Evolutionary conservation across 805 yeast genomes (phyloP).

Genomic region (Wickerhamiella dianesei): DNA sequence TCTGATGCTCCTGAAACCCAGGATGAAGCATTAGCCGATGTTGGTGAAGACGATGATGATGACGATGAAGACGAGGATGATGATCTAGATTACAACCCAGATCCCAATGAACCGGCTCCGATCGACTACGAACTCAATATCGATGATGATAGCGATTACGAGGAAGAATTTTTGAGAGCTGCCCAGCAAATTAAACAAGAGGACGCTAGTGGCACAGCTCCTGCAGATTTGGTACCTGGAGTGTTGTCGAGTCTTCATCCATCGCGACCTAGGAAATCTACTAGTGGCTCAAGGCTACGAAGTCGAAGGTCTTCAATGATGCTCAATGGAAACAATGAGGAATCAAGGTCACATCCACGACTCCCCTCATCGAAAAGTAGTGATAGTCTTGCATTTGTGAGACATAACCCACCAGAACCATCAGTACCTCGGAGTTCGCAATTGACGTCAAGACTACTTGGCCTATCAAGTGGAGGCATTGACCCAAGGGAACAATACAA

Average conservation of each 20-base stretch:
- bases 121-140: slow-evolving; percentile 26
- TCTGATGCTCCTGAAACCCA: neutral
- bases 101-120: slow-evolving; percentile 12
- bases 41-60: slow-evolving; percentile 7
- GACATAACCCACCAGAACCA: neutral
- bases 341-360: neutral
- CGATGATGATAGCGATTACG: slow-evolving; percentile 31
- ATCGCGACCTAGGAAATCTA: neutral
- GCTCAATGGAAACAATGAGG: neutral
- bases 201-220: neutral
- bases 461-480: neutral
- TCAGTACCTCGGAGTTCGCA: slow-evolving; percentile 4
- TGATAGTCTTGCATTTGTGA: neutral
- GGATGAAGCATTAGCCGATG: slow-evolving; percentile 1
- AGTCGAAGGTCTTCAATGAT: neutral
- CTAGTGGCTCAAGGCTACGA: neutral
- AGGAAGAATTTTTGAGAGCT: slow-evolving; percentile 29
- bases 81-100: neutral
- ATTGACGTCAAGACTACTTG: slow-evolving; percentile 8
- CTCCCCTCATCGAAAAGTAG: neutral
- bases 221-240: neutral
- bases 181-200: slow-evolving; percentile 22
- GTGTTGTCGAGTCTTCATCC: neutral
- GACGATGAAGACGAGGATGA: slow-evolving; percentile 8
- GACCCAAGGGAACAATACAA: slow-evolving; percentile 19